Conservation (phyloP, 2,329 filamentous ascomycete species). For the Claviceps fusiformis region DNA sequence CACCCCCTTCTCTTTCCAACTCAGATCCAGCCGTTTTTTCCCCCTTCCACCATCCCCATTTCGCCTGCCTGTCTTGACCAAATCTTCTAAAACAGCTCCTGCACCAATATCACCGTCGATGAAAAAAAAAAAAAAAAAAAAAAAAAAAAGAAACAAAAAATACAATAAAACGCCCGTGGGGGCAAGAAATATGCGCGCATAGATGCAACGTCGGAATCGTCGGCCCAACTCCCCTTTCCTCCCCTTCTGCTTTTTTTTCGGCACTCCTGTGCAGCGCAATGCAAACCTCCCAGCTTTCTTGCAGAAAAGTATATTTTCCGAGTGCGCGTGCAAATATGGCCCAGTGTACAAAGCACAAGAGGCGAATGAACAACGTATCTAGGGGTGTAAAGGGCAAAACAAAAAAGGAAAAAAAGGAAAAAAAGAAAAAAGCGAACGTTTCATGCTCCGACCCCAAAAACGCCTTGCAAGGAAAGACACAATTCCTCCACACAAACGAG, state of each 20-base stretch:
- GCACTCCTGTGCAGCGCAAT: too few relatives aligned
- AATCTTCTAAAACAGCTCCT: too few relatives aligned
- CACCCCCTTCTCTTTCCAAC: too few relatives aligned
- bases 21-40: too few relatives aligned
- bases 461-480: slow-evolving; percentile 19
- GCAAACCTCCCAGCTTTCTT: neutral
- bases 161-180: too few relatives aligned
- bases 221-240: neutral
- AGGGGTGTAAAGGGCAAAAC: slow-evolving; percentile 3
- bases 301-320: slow-evolving; percentile 8
- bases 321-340: slow-evolving; percentile 2
- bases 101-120: too few relatives aligned
- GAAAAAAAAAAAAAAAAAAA: too few relatives aligned
- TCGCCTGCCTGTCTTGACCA: too few relatives aligned
- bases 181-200: too few relatives aligned
- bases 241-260: slow-evolving; percentile 2
- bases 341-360: slow-evolving; percentile 7
- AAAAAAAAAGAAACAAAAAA: too few relatives aligned
- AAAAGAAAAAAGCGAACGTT: slow-evolving; percentile 10
- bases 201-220: too few relatives aligned
- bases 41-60: too few relatives aligned
- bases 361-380: slow-evolving; percentile 7
- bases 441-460: slow-evolving; percentile 15
- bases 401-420: slow-evolving; percentile 5
- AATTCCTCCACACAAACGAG: slow-evolving; percentile 4